Evolutionary conservation across 176 grass and related monocot genomes (phyloP).

Genomic region (Oryza officinalis): DNA sequence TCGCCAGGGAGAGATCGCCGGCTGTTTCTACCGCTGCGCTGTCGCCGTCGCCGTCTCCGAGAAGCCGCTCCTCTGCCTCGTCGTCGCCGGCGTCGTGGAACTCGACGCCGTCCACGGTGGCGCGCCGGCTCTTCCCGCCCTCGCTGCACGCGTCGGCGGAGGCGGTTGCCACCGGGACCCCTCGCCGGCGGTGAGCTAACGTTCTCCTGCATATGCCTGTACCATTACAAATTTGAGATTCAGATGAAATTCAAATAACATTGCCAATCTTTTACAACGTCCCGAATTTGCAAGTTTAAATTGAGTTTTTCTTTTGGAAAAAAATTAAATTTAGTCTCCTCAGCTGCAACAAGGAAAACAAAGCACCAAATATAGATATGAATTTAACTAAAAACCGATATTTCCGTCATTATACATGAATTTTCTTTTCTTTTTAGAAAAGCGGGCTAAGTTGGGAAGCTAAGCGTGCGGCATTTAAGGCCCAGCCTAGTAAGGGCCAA

Average conservation of each 20-base stretch:
- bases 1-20: slow-evolving; percentile 24
- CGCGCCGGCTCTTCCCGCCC: slow-evolving; percentile 41
- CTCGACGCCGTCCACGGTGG: neutral
- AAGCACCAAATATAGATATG: no score
- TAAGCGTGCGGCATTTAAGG: no score
- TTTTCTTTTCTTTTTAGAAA: no score
- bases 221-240: neutral
- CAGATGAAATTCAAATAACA: neutral
- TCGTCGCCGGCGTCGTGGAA: neutral
- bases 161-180: neutral
- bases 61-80: neutral
- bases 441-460: no score
- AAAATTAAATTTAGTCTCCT: no score
- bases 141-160: neutral
- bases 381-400: no score
- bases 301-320: no score
- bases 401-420: no score
- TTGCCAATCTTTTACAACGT: neutral
- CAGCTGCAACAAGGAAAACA: no score
- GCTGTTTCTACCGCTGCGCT: neutral
- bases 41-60: slow-evolving; percentile 18
- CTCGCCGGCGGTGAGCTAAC: slow-evolving; percentile 31
- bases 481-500: no score
- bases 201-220: neutral
- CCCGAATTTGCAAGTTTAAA: no score